Evolutionary conservation across 192 early-diverging fungal genomes (phyloP).

Genomic region (Geranomyces michiganensis): DNA sequence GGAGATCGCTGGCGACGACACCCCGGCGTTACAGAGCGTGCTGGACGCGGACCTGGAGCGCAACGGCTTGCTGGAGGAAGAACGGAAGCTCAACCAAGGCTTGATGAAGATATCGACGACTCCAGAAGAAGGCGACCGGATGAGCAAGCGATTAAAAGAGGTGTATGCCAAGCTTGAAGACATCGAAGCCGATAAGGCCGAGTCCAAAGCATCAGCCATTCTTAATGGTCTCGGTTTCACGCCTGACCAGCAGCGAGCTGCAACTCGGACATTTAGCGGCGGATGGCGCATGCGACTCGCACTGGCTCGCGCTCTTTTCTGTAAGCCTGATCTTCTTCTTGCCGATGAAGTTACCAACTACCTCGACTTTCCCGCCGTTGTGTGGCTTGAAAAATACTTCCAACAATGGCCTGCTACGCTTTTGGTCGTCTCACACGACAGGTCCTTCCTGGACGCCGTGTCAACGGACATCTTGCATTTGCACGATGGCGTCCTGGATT

Average conservation of each 20-base stretch:
- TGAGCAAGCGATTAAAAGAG: slow-evolving; percentile 67
- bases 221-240: slow-evolving; percentile 74
- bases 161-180: slow-evolving; percentile 86
- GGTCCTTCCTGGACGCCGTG: slow-evolving; percentile 94
- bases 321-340: slow-evolving; percentile 79
- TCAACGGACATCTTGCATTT: slow-evolving; percentile 97
- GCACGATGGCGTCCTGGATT: slow-evolving; percentile 89
- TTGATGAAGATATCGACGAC: slow-evolving; percentile 52
- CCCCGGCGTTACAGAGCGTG: slow-evolving; percentile 82
- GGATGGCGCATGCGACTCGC: slow-evolving; percentile 87
- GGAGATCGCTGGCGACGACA: slow-evolving; percentile 94
- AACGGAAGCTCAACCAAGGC: slow-evolving; percentile 62
- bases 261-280: slow-evolving; percentile 73
- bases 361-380: slow-evolving; percentile 88
- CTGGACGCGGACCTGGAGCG: slow-evolving; percentile 93
- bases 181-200: slow-evolving; percentile 97
- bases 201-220: slow-evolving; percentile 67
- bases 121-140: slow-evolving; percentile 50
- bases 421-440: slow-evolving; percentile 97
- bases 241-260: slow-evolving; percentile 62
- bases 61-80: slow-evolving; percentile 84
- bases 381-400: slow-evolving; percentile 96
- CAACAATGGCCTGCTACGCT: slow-evolving; percentile 89
- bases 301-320: slow-evolving; percentile 82
- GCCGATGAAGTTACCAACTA: slow-evolving; percentile 79